Evolutionary conservation across 1,284 basidiomycete species (phyloP).

Genomic region (Inonotus obliquus): DNA sequence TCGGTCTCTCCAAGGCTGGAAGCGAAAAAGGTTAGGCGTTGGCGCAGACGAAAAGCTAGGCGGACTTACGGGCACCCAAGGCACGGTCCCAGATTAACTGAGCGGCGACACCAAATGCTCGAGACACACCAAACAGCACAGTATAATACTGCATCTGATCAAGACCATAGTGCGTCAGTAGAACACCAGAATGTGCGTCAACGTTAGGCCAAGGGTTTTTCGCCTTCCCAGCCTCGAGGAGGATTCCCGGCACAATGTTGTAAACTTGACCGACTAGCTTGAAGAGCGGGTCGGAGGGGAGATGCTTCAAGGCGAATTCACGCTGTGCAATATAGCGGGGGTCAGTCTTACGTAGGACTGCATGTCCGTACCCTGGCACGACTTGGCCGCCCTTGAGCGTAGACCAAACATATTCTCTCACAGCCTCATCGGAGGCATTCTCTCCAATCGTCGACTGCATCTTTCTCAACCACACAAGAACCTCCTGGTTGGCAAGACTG

Average conservation of each 20-base stretch:
- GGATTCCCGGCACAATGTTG: conserved; percentile 88
- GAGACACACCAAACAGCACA: conserved; percentile 94
- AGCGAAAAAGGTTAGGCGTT: conserved; percentile 14
- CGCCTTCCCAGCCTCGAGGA: conserved; percentile 91
- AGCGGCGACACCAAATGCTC: conserved; percentile 86
- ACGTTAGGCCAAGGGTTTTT: conserved; percentile 96
- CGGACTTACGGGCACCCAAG: conserved; percentile 77
- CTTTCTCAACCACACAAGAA: conserved; percentile 84
- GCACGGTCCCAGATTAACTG: conserved; percentile 96
- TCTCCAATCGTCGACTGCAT: conserved; percentile 86
- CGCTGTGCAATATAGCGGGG: conserved; percentile 96
- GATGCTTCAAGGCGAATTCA: conserved; percentile 89
- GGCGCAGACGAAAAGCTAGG: not conserved
- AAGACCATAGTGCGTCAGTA: conserved; percentile 87
- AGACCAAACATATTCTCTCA: conserved; percentile 91
- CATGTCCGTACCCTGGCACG: conserved; percentile 94
- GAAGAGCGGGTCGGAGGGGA: conserved; percentile 86
- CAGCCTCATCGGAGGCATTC: conserved; percentile 76
- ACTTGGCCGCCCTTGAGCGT: conserved; percentile 90
- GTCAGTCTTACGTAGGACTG: conserved; percentile 95
- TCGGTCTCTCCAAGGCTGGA: conserved; percentile 78
- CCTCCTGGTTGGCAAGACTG: conserved; percentile 92
- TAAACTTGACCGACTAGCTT: conserved; percentile 92
- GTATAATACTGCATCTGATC: conserved; percentile 93
- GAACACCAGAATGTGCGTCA: conserved; percentile 94